Percentiles rank a stretch among this genome's conserved stretches.
phyloP scores from a whole-genome alignment of 805 yeast species.

The Myxozyma melibiosi region DNA sequence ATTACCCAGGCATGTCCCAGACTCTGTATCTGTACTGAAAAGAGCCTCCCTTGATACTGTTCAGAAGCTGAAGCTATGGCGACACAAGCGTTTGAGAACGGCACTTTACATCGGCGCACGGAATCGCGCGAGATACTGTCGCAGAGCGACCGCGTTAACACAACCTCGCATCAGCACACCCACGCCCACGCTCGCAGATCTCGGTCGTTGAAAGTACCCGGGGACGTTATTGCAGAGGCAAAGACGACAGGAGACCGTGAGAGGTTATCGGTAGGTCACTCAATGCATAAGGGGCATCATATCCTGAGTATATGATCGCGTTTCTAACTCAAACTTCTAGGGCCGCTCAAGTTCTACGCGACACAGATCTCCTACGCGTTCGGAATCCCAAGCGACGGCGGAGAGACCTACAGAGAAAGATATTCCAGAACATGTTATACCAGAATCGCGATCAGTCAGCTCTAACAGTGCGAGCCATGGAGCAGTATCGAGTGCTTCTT shows the following conservation, averaged over 20 bases:
- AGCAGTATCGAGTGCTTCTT: neutral
- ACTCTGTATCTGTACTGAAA: no score
- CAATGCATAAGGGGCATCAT: neutral
- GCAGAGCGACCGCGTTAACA: conserved; percentile 25
- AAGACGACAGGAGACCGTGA: conserved; percentile 3
- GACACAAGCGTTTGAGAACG: neutral
- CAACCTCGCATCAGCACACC: conserved; percentile 4
- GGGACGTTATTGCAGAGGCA: neutral
- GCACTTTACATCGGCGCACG: neutral
- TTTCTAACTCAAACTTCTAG: neutral
- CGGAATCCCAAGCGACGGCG: neutral
- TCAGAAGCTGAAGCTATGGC: neutral
- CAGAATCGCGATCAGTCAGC: neutral
- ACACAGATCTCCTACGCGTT: conserved; percentile 16
- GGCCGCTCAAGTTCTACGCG: conserved; percentile 13
- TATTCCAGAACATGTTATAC: neutral
- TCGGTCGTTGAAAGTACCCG: conserved; percentile 3
- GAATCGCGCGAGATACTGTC: conserved; percentile 20
- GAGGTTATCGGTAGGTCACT: neutral
- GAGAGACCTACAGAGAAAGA: neutral
- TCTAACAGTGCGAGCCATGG: neutral
- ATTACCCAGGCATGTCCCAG: no score
- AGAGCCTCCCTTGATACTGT: neutral
- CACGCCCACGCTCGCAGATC: conserved; percentile 8
- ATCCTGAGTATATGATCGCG: no score